Evolutionary conservation across 306 rosid species (phyloP), one percentile per base, ranked within the genome.

Genomic region (Pyrus betulifolia): DNA sequence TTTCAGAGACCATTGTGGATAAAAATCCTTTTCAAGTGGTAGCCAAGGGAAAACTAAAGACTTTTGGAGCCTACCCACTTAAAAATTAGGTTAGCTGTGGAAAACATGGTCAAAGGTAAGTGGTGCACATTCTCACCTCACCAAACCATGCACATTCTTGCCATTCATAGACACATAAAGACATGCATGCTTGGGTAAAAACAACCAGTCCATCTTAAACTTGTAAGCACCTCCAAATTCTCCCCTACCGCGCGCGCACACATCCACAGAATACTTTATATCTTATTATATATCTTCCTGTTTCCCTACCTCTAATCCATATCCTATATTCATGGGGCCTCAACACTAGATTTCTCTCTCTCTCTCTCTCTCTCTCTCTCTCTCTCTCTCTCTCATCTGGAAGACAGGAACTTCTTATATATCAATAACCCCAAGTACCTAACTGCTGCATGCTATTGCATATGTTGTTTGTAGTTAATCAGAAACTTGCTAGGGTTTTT

Each of bases 101-200:
- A 66, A 66, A 66, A 19, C 2, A 63, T 1, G 70, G 70, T 35
- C 49, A 10, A 33, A 60, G 21, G 44, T 64, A 64, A 64, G 69
- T 64, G 69, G 69, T 66, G 70, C 70, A 66, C 46, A 66, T 21
- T 66, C 70, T 66, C 70, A 66, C 51, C 70, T 66, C 70, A 66
- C 70, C 70, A 33, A 66, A 66, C 17, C 70, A 66, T 35, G 49
- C 49, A 66, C 70, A 66, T 66, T 35, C 19, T 66, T 66, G 51
- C 27, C 28, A 21, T 35, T 66, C 70, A 19, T 2, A 9, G 4
- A 19, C 27, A 35, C 51, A 18, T 10, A 2, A 21, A 31, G 19
- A 19, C 46, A 35, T 4, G 25, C 62, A 51, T 6, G 7, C 21
- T 58, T n/a, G 27, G 27, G 27, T 58, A 33, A 66, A 66, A 66